These are phyloP conservation scores for Fusarium palustre DNA, from an alignment of 2,329 filamentous ascomycete genomes.

Conservation along the genomic window DNA sequence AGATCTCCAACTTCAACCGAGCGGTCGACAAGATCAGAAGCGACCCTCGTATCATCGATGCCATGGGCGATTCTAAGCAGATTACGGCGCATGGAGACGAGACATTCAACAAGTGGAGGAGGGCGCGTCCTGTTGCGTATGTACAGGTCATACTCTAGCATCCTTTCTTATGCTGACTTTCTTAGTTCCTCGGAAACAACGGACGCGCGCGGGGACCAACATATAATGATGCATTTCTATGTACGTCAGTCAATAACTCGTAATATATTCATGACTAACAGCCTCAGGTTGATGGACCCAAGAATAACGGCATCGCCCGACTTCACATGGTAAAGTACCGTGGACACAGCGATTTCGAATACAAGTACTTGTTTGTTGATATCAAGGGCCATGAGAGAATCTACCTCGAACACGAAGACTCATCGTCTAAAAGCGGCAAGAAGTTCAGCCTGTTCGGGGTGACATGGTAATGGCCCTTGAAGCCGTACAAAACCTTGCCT, in stretches of 20 bases:
- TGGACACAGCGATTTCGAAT: conserved; percentile 76
- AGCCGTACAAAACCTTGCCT: not conserved
- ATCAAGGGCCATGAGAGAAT: conserved; percentile 76
- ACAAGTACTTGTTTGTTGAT: conserved; percentile 84
- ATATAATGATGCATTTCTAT: conserved; percentile 87
- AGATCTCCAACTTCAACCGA: conserved; percentile 88
- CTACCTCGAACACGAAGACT: conserved; percentile 72
- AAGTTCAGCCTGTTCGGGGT: conserved; percentile 71
- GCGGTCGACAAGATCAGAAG: conserved; percentile 82
- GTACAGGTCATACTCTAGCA: not conserved
- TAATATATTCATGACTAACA: conserved; percentile 8
- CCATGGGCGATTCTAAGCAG: conserved; percentile 80
- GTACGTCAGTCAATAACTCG: conserved; percentile 58
- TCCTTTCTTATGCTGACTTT: conserved; percentile 44
- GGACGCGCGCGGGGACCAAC: conserved; percentile 80
- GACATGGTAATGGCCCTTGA: conserved; percentile 60
- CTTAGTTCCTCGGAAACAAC: conserved; percentile 72
- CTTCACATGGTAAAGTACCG: conserved; percentile 80
- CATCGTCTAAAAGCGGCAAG: conserved; percentile 53
- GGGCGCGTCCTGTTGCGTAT: conserved; percentile 71
- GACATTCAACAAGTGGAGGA: conserved; percentile 84
- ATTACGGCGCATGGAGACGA: conserved; percentile 86
- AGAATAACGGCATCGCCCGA: conserved; percentile 77
- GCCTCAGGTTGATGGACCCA: conserved; percentile 77
- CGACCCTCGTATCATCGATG: conserved; percentile 75